phyloP scores from a whole-genome alignment of 106 monocot genomes.

The Allium sativum region DNA sequence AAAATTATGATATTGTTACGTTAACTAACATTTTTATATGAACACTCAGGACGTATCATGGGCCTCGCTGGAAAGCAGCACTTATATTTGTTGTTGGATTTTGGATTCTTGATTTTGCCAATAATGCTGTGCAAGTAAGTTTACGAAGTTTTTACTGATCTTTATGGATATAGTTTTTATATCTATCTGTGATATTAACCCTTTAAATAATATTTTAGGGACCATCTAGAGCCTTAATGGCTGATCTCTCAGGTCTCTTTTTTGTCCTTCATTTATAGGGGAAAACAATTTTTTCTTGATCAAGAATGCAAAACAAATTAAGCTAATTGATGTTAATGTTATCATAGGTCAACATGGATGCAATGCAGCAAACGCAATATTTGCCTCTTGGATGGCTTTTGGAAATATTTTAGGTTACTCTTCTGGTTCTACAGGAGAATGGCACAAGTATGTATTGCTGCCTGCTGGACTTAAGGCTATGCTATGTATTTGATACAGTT shows the following conservation, averaged over 20 bases:
- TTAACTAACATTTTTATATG: too few relatives aligned
- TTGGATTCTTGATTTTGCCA: constrained; percentile 91
- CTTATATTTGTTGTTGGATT: constrained; percentile 80
- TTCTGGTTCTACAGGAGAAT: constrained; percentile 70
- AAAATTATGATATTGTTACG: too few relatives aligned
- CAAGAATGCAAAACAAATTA: too few relatives aligned
- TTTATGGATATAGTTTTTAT: neutral
- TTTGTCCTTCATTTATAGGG: neutral
- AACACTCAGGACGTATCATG: constrained; percentile 50
- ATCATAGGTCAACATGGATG: constrained; percentile 43
- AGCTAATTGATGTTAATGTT: too few relatives aligned
- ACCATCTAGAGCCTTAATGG: constrained; percentile 92
- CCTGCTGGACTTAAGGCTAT: too few relatives aligned
- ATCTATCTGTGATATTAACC: constrained; percentile 14
- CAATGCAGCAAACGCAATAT: constrained; percentile 84
- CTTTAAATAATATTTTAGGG: constrained; percentile 28
- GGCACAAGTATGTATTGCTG: constrained; percentile 57
- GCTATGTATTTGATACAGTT: too few relatives aligned
- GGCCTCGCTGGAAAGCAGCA: constrained; percentile 76
- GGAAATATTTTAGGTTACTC: constrained; percentile 97
- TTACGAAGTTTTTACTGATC: neutral
- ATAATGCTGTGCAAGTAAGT: constrained; percentile 85
- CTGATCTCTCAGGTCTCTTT: constrained; percentile 79
- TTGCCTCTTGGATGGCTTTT: constrained; percentile 96
- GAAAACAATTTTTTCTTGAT: too few relatives aligned